Conservation (phyloP, 163 green algal species). For the Scenedesmus sp. region DNA sequence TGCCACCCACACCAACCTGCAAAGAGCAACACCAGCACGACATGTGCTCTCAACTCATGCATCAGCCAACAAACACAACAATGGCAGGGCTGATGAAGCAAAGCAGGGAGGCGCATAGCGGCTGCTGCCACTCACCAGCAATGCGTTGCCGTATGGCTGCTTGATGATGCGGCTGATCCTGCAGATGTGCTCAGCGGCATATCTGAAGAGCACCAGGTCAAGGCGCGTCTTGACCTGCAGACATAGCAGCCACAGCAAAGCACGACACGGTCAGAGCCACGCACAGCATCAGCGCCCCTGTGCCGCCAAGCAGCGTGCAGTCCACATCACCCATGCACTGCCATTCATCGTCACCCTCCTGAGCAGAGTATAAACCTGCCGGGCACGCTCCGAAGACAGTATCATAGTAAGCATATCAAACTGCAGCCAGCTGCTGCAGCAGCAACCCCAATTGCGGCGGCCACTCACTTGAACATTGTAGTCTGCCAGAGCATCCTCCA, state of each 20-base stretch:
- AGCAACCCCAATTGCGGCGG: background rate
- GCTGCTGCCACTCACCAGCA: constrained; percentile 70
- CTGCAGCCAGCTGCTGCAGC: background rate
- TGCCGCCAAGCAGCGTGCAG: too few species aligned
- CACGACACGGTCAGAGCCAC: background rate
- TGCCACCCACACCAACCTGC: constrained; percentile 92
- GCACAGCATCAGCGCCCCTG: too few species aligned
- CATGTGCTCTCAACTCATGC: background rate
- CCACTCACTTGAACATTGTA: constrained; percentile 77
- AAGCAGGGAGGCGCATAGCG: background rate
- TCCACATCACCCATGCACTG: background rate
- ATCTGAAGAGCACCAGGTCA: constrained; percentile 83
- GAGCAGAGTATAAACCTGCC: background rate
- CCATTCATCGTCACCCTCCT: background rate
- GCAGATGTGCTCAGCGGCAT: constrained; percentile 84
- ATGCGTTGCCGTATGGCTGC: constrained; percentile 82
- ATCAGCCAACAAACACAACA: background rate
- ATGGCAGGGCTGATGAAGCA: background rate
- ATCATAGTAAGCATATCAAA: background rate
- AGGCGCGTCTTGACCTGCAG: constrained; percentile 76
- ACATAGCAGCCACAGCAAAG: background rate
- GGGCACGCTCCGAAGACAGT: too few species aligned
- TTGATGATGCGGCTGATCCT: constrained; percentile 85
- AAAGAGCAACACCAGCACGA: background rate
- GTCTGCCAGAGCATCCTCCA: constrained; percentile 79